Percentiles rank a stretch among this genome's conserved stretches.
Conservation (phyloP, 495 filamentous ascomycete genomes). For the Xylaria longipes region DNA sequence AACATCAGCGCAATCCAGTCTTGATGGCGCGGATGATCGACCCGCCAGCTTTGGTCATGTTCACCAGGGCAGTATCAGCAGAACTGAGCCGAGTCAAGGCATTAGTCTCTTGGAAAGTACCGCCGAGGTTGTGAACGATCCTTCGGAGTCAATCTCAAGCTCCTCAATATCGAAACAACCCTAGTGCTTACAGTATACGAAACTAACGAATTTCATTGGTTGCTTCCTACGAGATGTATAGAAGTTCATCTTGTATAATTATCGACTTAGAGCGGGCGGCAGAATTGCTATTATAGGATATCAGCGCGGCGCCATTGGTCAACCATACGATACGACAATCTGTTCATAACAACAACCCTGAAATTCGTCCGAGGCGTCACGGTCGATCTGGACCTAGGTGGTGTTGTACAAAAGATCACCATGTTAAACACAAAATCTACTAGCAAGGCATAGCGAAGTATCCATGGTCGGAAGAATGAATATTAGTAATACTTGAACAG, state of each 20-base stretch:
- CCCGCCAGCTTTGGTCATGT: slow-evolving; percentile 76
- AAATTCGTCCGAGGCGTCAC: background rate
- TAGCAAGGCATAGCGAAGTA: slow-evolving; percentile 12
- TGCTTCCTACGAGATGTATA: slow-evolving; percentile 38
- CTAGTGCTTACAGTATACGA: slow-evolving; percentile 28
- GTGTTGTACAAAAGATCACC: slow-evolving; percentile 5
- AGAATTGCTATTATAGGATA: slow-evolving; percentile 24
- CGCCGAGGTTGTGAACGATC: slow-evolving; percentile 57
- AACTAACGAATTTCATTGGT: slow-evolving; percentile 39
- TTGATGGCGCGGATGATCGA: slow-evolving; percentile 52
- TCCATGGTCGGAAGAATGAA: slow-evolving; percentile 18
- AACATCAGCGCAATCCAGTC: slow-evolving; percentile 28
- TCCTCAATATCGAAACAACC: slow-evolving; percentile 30
- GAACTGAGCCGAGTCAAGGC: slow-evolving; percentile 56
- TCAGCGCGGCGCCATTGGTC: slow-evolving; percentile 28
- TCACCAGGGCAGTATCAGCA: slow-evolving; percentile 68
- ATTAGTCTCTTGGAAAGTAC: slow-evolving; percentile 51
- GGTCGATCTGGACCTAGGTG: background rate
- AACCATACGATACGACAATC: slow-evolving; percentile 18
- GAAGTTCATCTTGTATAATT: slow-evolving; percentile 28
- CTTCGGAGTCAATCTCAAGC: slow-evolving; percentile 32
- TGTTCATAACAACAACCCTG: slow-evolving; percentile 5
- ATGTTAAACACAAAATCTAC: background rate
- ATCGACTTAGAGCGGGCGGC: slow-evolving; percentile 26
- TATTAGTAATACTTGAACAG: slow-evolving; percentile 18